Evolutionary conservation across 2,329 filamentous ascomycete species (phyloP), one percentile per base, ranked within the genome.

Genomic region (Fusarium sororula): DNA sequence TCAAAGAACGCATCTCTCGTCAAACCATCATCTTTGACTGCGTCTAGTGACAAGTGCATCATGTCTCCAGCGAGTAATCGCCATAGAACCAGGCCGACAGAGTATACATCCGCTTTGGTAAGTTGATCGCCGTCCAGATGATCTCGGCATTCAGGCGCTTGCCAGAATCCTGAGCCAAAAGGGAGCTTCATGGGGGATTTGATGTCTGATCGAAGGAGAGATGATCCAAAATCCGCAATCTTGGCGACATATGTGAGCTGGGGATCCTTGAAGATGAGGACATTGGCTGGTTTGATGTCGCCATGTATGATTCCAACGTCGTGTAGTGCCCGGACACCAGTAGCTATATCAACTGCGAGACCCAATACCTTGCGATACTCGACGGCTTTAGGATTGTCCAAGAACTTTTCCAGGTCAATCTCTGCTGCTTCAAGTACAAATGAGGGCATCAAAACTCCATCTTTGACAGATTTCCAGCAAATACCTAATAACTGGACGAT

Each of bases 401-500:
- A 22, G 14, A 18, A 54, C 20, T 5, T 38, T 28, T 28, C 51
- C 2, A 54, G 20, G 5, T 39, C 51, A 9, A 39, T 54, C 9
- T 54, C 51, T 0, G 51, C 51, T 12, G 51, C 51, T 9, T 39
- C 24, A 3, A 39, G 35, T 2, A 54, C 24, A 28, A 54, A 54
- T 1, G 35, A 38, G 4, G 51, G 51, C 35, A 54, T 54, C 10
- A 54, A 7, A 18, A 28, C 24, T 28, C 32, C 51, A 17, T 39
- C 51, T 0, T 39, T 39, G 9, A 54, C 35, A 18, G 51, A 28
- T 0, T 54, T 54, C 51, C 51, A 54, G 14, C 51, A 54, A 2
- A 54, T n/a, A 0, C 35, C 51, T 0, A 54, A 28, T 0, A 54
- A 1, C 2, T 28, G 24, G 0, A 54, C 24, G 0, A 54, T 28